Percentiles rank a stretch among this genome's conserved stretches.
These are phyloP conservation scores for Aspergillus caelatus DNA, from an alignment of 2,329 filamentous ascomycete genomes.

Conservation along the genomic window DNA sequence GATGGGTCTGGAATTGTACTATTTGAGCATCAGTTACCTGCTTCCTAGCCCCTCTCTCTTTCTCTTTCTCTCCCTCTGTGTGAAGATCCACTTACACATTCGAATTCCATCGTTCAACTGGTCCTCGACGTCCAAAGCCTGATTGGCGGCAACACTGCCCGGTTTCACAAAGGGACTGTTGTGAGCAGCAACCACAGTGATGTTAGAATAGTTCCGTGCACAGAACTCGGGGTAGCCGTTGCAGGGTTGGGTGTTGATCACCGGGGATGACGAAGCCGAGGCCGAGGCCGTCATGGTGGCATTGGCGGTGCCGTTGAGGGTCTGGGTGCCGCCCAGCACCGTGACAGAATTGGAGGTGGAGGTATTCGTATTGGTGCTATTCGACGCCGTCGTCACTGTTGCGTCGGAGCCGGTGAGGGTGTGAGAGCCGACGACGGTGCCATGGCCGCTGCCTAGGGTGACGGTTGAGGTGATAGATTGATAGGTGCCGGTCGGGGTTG, in stretches of 20 bases:
- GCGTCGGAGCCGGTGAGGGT: constrained; percentile 30
- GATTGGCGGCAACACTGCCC: constrained; percentile 76
- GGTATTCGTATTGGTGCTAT: constrained; percentile 33
- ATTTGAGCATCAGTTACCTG: not conserved
- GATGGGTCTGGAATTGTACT: constrained; percentile 65
- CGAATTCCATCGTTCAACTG: constrained; percentile 76
- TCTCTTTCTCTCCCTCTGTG: too few relatives aligned
- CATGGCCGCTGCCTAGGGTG: constrained; percentile 24
- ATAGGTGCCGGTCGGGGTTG: constrained; percentile 44
- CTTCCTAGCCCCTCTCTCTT: too few relatives aligned
- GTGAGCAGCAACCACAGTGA: constrained; percentile 76
- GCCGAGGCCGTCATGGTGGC: constrained; percentile 52
- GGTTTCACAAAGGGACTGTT: constrained; percentile 76
- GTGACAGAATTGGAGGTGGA: constrained; percentile 42
- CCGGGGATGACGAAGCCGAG: constrained; percentile 41
- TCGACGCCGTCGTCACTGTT: constrained; percentile 22
- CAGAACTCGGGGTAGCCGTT: constrained; percentile 81
- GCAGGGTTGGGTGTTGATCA: constrained; percentile 74
- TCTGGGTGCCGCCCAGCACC: constrained; percentile 43
- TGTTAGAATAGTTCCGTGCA: constrained; percentile 74
- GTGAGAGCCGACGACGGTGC: constrained; percentile 24
- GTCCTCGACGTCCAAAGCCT: constrained; percentile 65
- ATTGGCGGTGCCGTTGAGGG: constrained; percentile 52
- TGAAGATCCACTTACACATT: constrained; percentile 49
- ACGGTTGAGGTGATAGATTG: constrained; percentile 41